Base-by-base conservation (phyloP, 306 rosid species). In the Mimosa pudica region DNA sequence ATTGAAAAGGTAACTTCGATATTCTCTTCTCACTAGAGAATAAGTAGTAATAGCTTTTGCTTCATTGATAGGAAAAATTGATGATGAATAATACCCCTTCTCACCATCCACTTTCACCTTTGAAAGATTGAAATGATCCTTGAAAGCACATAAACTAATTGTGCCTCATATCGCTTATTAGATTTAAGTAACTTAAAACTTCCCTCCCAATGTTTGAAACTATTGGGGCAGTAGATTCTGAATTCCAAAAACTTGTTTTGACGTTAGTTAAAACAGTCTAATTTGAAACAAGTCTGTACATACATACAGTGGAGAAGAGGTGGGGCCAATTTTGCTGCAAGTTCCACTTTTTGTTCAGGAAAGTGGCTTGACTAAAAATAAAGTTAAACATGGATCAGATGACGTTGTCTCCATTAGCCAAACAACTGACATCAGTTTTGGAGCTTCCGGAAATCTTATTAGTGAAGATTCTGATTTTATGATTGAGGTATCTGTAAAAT, bases 221-320 rank as follows among this genome's bases (percentile, higher is more conserved):
- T 41, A 41, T 67, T 36, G 8, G 8, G 1, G 3, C 8, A 67
- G 41, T 67, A 67, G 14, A 10, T 45, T 67, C 51, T 17, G 47
- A n/a, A 41, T 2, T 14, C 41, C 20, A 41, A 14, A 67, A 42
- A 13, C 0, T 69, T 8, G 11, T 69, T 44, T n/a, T 69, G 8
- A n/a, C n/a, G 73, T 45, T 45, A 44, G 5, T 44, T 10, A 7
- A 12, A n/a, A 55, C 78, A 70, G 75, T 38, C 42, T 38, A 74
- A 24, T 79, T 81, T 81, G 52, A 55, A 38, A 47, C n/a, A 55
- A 33, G 44, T 46, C 57, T 76, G 64, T 48, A 47, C 48, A 82
- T 80, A 66, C 46, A 58, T 85, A 80, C 90, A 91, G 98, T 83
- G 98, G 98, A 71, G 78, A 86, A 70, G 92, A 90, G 84, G 87